These are phyloP conservation scores for Backusella mclennaniae DNA, from an alignment of 192 early-diverging fungal species.

Conservation along the genomic window DNA sequence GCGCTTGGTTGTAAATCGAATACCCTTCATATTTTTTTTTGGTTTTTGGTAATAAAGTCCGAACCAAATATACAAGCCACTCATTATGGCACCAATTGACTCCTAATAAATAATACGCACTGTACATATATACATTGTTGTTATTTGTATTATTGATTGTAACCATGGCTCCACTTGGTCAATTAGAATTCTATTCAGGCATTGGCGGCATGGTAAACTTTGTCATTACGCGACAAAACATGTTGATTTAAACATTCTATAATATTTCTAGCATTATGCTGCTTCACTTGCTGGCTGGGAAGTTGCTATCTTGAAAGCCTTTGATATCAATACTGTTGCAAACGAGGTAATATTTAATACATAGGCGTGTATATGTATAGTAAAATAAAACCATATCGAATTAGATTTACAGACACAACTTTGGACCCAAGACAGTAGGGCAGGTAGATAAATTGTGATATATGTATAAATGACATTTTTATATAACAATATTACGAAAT, in stretches of 20 bases:
- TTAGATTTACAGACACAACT: constrained; percentile 37
- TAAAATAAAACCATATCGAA: not conserved
- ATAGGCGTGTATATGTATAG: not conserved
- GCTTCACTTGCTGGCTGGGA: constrained; percentile 59
- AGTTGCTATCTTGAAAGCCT: constrained; percentile 75
- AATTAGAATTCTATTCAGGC: constrained; percentile 62
- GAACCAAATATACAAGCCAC: not conserved
- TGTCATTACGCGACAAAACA: not conserved
- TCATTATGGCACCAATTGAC: not conserved
- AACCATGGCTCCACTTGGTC: constrained; percentile 14
- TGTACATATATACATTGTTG: not conserved
- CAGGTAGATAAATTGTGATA: constrained; percentile 24
- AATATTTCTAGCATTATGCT: constrained; percentile 65
- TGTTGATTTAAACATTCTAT: not conserved
- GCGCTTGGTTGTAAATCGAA: not conserved
- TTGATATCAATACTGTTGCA: constrained; percentile 92
- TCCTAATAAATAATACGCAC: not conserved
- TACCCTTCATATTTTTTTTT: not conserved
- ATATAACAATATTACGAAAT: too few relatives aligned
- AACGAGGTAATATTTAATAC: constrained; percentile 55
- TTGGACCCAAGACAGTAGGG: constrained; percentile 24
- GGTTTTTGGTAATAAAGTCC: not conserved
- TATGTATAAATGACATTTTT: too few relatives aligned
- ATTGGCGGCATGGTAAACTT: constrained; percentile 63
- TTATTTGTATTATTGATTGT: not conserved